These are phyloP conservation scores for Ustilago xerochloae DNA, from an alignment of 1,284 basidiomycete genomes.

Conservation along the genomic window DNA sequence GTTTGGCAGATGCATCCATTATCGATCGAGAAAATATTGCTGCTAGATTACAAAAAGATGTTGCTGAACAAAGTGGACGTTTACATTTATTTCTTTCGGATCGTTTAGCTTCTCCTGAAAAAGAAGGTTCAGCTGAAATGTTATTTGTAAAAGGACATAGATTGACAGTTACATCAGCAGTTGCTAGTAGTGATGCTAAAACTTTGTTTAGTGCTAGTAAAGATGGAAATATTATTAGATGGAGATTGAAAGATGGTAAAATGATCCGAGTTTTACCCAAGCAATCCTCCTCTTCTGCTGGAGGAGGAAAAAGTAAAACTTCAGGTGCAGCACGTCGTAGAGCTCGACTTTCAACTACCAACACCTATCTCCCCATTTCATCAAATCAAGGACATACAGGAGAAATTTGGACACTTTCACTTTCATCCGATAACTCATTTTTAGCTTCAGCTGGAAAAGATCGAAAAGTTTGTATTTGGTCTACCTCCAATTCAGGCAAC, in stretches of 20 bases:
- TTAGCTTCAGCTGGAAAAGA: constrained; percentile 90
- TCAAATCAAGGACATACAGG: constrained; percentile 80
- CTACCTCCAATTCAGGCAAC: background rate
- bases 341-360: constrained; percentile 14
- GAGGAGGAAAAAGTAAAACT: constrained; percentile 28
- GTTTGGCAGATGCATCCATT: constrained; percentile 84
- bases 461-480: constrained; percentile 70
- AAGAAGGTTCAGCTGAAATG: no score
- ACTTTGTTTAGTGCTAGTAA: constrained; percentile 71
- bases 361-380: constrained; percentile 56
- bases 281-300: constrained; percentile 3
- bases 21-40: constrained; percentile 92
- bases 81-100: constrained; percentile 78
- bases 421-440: constrained; percentile 85
- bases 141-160: constrained; percentile 77
- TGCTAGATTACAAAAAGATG: constrained; percentile 77
- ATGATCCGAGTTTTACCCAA: constrained; percentile 52
- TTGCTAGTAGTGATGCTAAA: constrained; percentile 76
- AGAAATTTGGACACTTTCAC: constrained; percentile 82
- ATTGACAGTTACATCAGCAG: constrained; percentile 80
- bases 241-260: constrained; percentile 62
- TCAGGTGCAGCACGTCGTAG: constrained; percentile 50
- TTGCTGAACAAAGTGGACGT: constrained; percentile 70
- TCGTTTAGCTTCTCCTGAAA: constrained; percentile 62
- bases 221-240: constrained; percentile 62